phyloP scores from a whole-genome alignment of 2,329 filamentous ascomycete genomes.

The Pezicula radicicola region DNA sequence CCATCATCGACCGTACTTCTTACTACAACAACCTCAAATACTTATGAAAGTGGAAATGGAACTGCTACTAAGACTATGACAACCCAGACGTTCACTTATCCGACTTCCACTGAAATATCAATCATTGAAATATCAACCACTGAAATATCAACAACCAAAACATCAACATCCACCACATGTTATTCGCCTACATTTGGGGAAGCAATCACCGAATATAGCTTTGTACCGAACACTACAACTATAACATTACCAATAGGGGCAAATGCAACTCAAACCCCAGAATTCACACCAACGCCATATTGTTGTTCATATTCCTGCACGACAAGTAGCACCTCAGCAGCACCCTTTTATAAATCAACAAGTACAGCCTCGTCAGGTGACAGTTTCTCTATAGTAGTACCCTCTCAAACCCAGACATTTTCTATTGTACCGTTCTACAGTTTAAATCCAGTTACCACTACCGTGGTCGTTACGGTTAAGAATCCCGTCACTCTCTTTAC shows the following conservation, averaged over 20 bases:
- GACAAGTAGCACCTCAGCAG: background rate
- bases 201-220: constrained; percentile 15
- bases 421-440: background rate
- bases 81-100: background rate
- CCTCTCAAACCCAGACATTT: background rate
- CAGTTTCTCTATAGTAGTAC: background rate
- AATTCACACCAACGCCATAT: constrained; percentile 20
- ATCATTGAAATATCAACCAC: background rate
- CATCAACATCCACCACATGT: background rate
- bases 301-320: constrained; percentile 11
- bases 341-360: no score
- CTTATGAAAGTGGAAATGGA: no score
- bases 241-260: constrained; percentile 17
- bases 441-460: constrained; percentile 3
- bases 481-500: constrained; percentile 17
- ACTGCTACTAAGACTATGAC: no score
- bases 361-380: background rate
- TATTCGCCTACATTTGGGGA: constrained; percentile 8
- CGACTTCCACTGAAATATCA: background rate
- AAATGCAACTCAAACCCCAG: constrained; percentile 12
- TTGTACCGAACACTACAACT: constrained; percentile 23
- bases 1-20: no score
- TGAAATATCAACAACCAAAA: background rate
- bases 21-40: no score
- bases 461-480: constrained; percentile 20